phyloP scores from a whole-genome alignment of 257 asterid genomes.

The Cinchona pubescens region DNA sequence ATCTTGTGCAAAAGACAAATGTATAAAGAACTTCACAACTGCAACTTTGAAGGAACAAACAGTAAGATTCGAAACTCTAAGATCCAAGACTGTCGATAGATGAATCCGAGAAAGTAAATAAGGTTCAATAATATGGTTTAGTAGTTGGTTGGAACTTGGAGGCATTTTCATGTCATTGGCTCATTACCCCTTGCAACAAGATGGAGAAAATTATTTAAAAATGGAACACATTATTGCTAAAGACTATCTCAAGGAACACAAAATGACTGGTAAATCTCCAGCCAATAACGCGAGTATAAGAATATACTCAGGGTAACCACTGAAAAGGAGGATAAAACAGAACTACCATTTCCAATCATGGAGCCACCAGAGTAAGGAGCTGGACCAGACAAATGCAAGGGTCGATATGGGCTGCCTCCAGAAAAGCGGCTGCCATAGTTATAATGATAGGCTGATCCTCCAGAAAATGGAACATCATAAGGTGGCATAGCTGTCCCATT shows the following conservation, averaged over 20 bases:
- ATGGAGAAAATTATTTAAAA: neutral
- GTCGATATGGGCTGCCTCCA: slow-evolving; percentile 80
- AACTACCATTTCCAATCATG: slow-evolving; percentile 58
- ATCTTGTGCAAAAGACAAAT: slow-evolving; percentile 30
- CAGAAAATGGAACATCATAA: slow-evolving; percentile 78
- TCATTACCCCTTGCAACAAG: neutral
- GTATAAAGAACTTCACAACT: neutral
- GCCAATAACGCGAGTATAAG: neutral
- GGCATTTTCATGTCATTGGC: neutral
- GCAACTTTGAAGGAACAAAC: neutral
- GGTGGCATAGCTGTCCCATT: slow-evolving; percentile 70
- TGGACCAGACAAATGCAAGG: slow-evolving; percentile 61
- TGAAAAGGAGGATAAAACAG: slow-evolving; percentile 5
- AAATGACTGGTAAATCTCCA: neutral
- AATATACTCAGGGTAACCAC: neutral
- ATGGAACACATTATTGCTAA: neutral
- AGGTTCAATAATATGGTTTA: neutral
- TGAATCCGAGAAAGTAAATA: neutral
- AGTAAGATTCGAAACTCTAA: neutral
- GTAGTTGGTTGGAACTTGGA: neutral
- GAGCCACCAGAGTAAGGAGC: slow-evolving; percentile 76
- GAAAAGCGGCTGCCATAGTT: slow-evolving; percentile 72
- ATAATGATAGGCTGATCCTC: slow-evolving; percentile 75
- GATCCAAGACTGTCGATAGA: neutral
- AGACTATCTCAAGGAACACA: neutral